These are phyloP conservation scores for Pseudocercospora crystallina DNA, from an alignment of 2,329 filamentous ascomycete species.

Conservation along the genomic window DNA sequence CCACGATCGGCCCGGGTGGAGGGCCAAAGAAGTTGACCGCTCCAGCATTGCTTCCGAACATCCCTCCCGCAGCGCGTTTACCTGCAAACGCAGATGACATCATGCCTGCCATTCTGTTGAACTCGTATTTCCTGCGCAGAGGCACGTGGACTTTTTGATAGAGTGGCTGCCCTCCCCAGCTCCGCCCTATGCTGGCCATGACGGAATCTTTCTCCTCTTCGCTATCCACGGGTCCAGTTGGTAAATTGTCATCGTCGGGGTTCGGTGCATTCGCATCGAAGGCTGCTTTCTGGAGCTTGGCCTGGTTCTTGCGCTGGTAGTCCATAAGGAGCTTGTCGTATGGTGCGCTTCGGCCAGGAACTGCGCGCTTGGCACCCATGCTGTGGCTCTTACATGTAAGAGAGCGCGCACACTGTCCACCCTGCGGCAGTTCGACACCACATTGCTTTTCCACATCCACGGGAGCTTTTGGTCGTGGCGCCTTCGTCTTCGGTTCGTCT, in stretches of 20 bases:
- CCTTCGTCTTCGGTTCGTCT: slow-evolving; percentile 55
- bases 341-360: slow-evolving; percentile 78
- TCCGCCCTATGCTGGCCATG: slow-evolving; percentile 73
- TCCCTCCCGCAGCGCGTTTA: slow-evolving; percentile 4
- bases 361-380: slow-evolving; percentile 89
- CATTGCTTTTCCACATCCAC: slow-evolving; percentile 93
- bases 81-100: slow-evolving; percentile 57
- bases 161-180: slow-evolving; percentile 72
- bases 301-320: slow-evolving; percentile 91
- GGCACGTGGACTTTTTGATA: slow-evolving; percentile 61
- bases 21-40: slow-evolving; percentile 16
- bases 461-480: slow-evolving; percentile 79
- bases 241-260: slow-evolving; percentile 79
- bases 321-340: slow-evolving; percentile 79
- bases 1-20: slow-evolving; percentile 14
- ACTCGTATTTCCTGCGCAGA: slow-evolving; percentile 56
- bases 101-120: slow-evolving; percentile 64
- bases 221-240: slow-evolving; percentile 75
- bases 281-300: slow-evolving; percentile 93
- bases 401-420: slow-evolving; percentile 80
- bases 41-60: slow-evolving; percentile 11
- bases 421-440: slow-evolving; percentile 79
- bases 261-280: slow-evolving; percentile 83
- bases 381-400: slow-evolving; percentile 88
- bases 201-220: slow-evolving; percentile 91